Evolutionary conservation across 768 basidiomycete genomes (phyloP).

Genomic region (Lactarius sanguifluus): DNA sequence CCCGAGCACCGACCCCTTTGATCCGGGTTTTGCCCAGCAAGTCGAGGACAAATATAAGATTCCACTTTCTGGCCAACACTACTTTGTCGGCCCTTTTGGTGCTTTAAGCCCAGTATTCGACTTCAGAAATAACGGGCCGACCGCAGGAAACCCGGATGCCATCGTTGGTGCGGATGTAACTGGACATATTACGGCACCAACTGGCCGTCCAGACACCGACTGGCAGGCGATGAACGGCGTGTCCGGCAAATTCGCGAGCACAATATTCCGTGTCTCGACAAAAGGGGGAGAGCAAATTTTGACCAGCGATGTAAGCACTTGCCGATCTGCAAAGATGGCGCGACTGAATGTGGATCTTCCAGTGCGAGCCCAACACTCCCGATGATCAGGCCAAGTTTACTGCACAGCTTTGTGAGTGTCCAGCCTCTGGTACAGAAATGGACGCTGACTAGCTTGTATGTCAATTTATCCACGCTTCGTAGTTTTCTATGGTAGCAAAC

Average conservation of each 20-base stretch:
- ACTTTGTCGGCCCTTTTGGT: background rate
- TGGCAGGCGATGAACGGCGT: background rate
- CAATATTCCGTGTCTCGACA: background rate
- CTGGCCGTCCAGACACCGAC: background rate
- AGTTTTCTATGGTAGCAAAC: no score
- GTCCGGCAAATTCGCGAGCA: background rate
- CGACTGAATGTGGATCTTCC: background rate
- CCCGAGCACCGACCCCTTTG: background rate
- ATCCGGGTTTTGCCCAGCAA: background rate
- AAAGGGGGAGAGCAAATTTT: no score
- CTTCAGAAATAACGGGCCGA: background rate
- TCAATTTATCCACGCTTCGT: background rate
- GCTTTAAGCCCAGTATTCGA: background rate
- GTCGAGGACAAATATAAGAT: background rate
- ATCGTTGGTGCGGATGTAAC: background rate
- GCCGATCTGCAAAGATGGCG: background rate
- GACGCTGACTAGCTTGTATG: background rate
- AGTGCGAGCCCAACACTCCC: background rate
- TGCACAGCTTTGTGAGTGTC: background rate
- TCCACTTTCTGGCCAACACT: background rate
- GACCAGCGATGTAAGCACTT: background rate
- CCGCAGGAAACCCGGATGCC: background rate
- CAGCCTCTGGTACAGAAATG: background rate
- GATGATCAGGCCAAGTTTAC: background rate
- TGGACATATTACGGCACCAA: background rate